Base-by-base conservation (phyloP, 768 basidiomycete genomes). In the Leccinum disarticulatum region DNA sequence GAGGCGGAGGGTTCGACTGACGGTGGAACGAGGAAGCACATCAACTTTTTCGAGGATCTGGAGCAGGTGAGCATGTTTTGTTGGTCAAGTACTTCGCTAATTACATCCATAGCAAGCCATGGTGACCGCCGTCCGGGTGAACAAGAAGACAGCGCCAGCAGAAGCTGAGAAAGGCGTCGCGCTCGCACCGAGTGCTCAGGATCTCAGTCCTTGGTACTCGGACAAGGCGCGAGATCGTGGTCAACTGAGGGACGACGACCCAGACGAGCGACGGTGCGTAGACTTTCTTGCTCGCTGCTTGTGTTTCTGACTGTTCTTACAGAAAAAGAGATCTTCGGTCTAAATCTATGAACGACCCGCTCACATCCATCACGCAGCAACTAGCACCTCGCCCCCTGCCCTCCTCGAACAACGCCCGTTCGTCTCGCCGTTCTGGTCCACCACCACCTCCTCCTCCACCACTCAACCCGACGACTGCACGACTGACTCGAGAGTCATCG, bases 41-140 rank as follows among this genome's bases (percentile, higher is more conserved):
- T 93, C 73, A 93, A 93, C 69, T 74, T 94, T 53, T 93, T 93
- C 64, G 87, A 89, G 64, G 90, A 92, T 66, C 63, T 93, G n/a
- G 91, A 93, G 67, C 80, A 85, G 64, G 90, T 87, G 55, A 17
- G 79, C 6, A 43, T 9, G 41, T 19, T 15, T 25, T 25, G 25
- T 25, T 25, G 25, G 25, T 25, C 25, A 25, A 25, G 25, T 25
- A 25, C 25, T 25, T 25, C 25, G 25, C 25, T 25, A 25, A 25
- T 25, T 25, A 25, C 25, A 2, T 25, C 3, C 25, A 2, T 25
- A 25, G 25, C 25, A 25, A 25, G 25, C 25, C 2, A 25, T 25
- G 25, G 25, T 25, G 25, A 25, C 25, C 25, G 25, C 25, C 25
- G 2, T 25, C 25, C 25, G 25, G 25, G 25, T 25, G 25, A 25